Evolutionary conservation across 1,139 yeast species (phyloP).

Genomic region (Zhuliangozyma blackwelliae): DNA sequence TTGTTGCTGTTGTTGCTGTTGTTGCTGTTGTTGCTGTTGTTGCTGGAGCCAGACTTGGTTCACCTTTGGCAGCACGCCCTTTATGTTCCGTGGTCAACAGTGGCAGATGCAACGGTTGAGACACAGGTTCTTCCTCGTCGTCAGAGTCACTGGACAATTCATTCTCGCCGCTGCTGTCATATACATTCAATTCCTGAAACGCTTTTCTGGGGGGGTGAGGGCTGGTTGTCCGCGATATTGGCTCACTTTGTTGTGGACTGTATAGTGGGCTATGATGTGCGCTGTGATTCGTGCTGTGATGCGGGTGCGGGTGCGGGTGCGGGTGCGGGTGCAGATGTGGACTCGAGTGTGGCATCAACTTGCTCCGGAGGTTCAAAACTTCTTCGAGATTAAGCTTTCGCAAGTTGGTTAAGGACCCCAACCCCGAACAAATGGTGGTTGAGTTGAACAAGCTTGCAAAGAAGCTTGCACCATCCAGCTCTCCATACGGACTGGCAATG

Average conservation of each 20-base stretch:
- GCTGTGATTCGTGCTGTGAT: background rate
- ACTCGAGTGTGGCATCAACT: background rate
- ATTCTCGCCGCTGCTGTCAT: constrained; percentile 1
- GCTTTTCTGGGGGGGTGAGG: background rate
- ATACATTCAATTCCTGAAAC: background rate
- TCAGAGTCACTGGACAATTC: background rate
- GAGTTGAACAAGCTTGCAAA: constrained; percentile 48
- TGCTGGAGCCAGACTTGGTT: no score
- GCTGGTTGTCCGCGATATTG: no score
- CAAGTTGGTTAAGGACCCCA: constrained; percentile 16
- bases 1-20: background rate
- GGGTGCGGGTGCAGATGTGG: no score
- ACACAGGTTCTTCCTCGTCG: no score
- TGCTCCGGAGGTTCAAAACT: constrained; percentile 9
- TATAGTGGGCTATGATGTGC: no score
- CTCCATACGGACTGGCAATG: constrained; percentile 17
- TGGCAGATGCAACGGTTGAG: no score
- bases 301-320: no score
- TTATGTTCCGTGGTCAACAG: no score
- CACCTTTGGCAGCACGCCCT: no score
- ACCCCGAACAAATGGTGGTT: constrained; percentile 50
- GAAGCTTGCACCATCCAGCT: constrained; percentile 15
- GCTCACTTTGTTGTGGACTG: no score
- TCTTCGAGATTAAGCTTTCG: constrained; percentile 14
- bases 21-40: no score